phyloP scores from a whole-genome alignment of 192 early-diverging fungal genomes.

The Geosiphon pyriformis region DNA sequence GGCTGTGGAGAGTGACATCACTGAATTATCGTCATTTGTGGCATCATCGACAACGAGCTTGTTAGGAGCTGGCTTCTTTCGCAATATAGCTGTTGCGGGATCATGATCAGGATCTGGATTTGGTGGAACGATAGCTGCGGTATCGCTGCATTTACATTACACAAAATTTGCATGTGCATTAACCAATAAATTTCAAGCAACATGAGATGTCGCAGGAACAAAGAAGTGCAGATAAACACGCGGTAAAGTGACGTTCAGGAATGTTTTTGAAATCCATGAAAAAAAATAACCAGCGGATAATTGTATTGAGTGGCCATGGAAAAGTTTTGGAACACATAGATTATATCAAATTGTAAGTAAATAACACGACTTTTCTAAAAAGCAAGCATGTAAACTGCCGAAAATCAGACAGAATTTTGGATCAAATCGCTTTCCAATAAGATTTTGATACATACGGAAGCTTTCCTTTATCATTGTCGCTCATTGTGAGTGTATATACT shows the following conservation, averaged over 20 bases:
- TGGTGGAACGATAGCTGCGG: conserved; percentile 46
- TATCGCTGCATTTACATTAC: conserved; percentile 33
- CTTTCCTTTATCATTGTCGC: not conserved
- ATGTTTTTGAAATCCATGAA: no score
- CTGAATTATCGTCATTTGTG: conserved; percentile 96
- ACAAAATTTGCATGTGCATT: not conserved
- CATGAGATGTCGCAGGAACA: no score
- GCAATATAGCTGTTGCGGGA: conserved; percentile 90
- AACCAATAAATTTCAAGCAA: not conserved
- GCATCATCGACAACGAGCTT: conserved; percentile 98
- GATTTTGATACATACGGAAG: not conserved
- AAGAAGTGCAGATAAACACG: not conserved
- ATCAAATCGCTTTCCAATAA: not conserved
- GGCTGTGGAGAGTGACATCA: conserved; percentile 78
- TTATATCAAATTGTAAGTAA: not conserved
- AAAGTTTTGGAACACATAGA: not conserved
- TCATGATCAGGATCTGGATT: conserved; percentile 66
- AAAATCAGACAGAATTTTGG: not conserved
- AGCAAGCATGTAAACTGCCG: no score
- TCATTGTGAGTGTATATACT: not conserved
- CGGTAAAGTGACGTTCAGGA: no score
- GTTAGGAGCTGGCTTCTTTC: conserved; percentile 93
- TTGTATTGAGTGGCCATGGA: not conserved
- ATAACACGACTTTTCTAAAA: not conserved
- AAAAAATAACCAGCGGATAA: no score